Evolutionary conservation across 164 flowering plant genomes (phyloP).

Genomic region (Berberis vulgaris): DNA sequence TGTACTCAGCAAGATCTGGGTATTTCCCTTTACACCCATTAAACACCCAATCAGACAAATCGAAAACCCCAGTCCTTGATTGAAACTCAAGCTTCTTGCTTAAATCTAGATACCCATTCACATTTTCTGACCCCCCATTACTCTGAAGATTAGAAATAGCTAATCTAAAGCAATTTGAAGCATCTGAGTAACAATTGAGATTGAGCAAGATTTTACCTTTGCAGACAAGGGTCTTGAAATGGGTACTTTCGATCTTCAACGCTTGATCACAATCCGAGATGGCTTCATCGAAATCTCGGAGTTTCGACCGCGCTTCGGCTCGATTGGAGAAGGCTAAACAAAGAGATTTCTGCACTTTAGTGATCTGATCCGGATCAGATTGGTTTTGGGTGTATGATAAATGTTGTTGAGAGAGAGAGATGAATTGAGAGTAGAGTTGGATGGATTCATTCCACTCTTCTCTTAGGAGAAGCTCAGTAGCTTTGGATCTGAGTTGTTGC

Average conservation of each 20-base stretch:
- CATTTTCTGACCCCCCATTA: conserved; percentile 29
- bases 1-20: conserved; percentile 65
- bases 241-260: conserved; percentile 47
- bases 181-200: conserved; percentile 43
- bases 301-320: conserved; percentile 52
- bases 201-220: conserved; percentile 71
- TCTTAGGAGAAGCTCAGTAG: conserved; percentile 71
- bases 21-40: conserved; percentile 46
- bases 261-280: conserved; percentile 65
- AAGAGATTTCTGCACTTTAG: conserved; percentile 53
- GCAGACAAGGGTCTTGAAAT: conserved; percentile 71
- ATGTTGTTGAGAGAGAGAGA: conserved; percentile 43
- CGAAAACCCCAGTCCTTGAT: conserved; percentile 65
- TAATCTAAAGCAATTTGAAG: conserved; percentile 48
- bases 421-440: conserved; percentile 46
- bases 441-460: conserved; percentile 71
- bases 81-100: conserved; percentile 63
- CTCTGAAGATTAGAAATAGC: conserved; percentile 43
- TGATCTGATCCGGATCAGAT: conserved; percentile 20
- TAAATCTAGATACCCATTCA: conserved; percentile 47
- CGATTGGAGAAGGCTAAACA: conserved; percentile 68
- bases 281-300: conserved; percentile 35
- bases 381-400: conserved; percentile 18
- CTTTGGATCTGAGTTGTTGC: conserved; percentile 79
- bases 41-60: conserved; percentile 72